Conservation (phyloP, 2,329 filamentous ascomycete species). For the Alternaria sp. region DNA sequence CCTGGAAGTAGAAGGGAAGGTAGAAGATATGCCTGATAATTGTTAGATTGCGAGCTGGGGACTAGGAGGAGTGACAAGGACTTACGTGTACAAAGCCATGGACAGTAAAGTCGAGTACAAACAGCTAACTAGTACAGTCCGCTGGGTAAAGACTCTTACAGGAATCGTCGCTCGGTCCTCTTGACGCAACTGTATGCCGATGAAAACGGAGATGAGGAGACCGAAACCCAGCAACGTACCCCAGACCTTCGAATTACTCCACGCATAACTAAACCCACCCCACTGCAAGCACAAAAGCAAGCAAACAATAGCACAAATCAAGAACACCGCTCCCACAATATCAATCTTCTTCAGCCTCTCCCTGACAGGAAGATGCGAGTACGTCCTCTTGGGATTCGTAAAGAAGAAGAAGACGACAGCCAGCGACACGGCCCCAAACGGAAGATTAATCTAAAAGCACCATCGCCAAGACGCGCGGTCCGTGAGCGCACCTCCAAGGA, state of each 20-base stretch:
- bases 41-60: background rate
- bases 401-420: conserved; percentile 45
- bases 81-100: too few species aligned
- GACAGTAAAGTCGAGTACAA: too few species aligned
- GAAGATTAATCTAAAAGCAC: conserved; percentile 55
- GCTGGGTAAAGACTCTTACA: conserved; percentile 40
- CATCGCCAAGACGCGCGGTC: conserved; percentile 51
- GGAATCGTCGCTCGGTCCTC: conserved; percentile 45
- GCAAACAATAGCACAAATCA: conserved; percentile 46
- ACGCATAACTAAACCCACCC: conserved; percentile 55
- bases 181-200: conserved; percentile 41
- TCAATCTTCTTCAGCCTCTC: conserved; percentile 51
- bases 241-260: conserved; percentile 60
- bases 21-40: conserved; percentile 47
- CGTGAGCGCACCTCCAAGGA: conserved; percentile 55
- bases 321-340: conserved; percentile 39
- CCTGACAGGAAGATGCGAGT: conserved; percentile 41
- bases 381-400: conserved; percentile 34
- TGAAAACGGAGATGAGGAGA: conserved; percentile 57
- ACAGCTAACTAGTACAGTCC: conserved; percentile 38
- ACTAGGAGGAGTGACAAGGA: rapidly evolving
- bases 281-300: conserved; percentile 49
- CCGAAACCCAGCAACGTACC: conserved; percentile 59
- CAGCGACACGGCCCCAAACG: conserved; percentile 53
- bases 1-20: conserved; percentile 56